phyloP scores from a whole-genome alignment of 306 rosid genomes.

The Quercus cerris region DNA sequence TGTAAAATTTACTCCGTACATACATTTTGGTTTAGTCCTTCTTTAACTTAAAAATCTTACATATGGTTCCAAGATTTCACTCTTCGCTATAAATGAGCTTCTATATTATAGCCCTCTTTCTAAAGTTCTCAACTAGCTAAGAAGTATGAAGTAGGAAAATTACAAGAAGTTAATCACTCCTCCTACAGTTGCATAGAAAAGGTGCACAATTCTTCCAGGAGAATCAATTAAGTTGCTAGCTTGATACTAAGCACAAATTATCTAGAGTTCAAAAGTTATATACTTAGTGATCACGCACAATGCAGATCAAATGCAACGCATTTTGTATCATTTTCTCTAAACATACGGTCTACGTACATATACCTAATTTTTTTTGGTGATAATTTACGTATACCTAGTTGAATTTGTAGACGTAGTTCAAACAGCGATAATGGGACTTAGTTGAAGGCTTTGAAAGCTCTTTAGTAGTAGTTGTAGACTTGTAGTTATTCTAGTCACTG shows the following conservation, averaged over 20 bases:
- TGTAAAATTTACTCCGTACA: not conserved
- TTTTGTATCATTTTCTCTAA: no score
- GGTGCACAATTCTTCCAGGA: not conserved
- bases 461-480: not conserved
- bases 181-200: not conserved
- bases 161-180: not conserved
- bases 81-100: not conserved
- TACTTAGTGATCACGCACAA: not conserved
- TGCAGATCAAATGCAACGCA: not conserved
- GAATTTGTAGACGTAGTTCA: no score
- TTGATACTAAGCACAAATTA: not conserved
- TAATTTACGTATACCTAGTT: no score
- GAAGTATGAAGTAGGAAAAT: no score
- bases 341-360: no score
- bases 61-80: not conserved
- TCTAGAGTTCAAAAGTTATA: not conserved
- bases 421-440: not conserved
- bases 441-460: not conserved
- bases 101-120: not conserved
- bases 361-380: no score
- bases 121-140: not conserved
- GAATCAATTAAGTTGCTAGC: not conserved
- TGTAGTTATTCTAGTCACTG: not conserved
- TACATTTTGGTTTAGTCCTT: not conserved
- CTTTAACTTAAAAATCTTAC: not conserved